phyloP scores from a whole-genome alignment of 176 grass and related monocot species.

The Ensete ventricosum region DNA sequence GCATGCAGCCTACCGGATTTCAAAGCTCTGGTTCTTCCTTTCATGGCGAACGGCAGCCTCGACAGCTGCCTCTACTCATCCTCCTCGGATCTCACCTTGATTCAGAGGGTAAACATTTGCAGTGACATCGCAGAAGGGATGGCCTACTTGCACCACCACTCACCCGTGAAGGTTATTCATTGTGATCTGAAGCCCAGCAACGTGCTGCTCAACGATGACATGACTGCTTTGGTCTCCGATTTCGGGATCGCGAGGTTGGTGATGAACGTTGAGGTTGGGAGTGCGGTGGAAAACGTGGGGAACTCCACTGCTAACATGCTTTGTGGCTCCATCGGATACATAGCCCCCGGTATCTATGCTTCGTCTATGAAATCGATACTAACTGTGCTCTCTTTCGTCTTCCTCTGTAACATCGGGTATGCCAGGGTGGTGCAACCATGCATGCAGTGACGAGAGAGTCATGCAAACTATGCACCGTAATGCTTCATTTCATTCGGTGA shows the following conservation, averaged over 20 bases:
- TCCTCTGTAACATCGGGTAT: too few species aligned
- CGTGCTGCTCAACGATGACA: constrained; percentile 56
- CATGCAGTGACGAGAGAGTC: too few species aligned
- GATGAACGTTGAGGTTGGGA: constrained; percentile 14
- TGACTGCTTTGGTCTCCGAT: constrained; percentile 76
- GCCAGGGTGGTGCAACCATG: too few species aligned
- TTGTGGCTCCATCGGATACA: constrained; percentile 76
- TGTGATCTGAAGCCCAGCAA: constrained; percentile 93
- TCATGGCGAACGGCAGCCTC: constrained; percentile 83
- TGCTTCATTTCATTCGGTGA: too few species aligned
- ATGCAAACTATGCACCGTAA: too few species aligned
- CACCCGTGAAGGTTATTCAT: constrained; percentile 65
- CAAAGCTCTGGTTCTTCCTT: constrained; percentile 81
- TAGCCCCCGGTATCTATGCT: constrained; percentile 60
- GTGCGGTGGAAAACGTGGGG: too few species aligned
- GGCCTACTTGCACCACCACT: constrained; percentile 85
- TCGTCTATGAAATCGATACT: too few species aligned
- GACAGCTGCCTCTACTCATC: constrained; percentile 55
- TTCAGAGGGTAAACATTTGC: constrained; percentile 44
- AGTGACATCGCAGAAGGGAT: constrained; percentile 78
- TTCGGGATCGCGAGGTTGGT: constrained; percentile 72
- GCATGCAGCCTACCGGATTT: constrained; percentile 79
- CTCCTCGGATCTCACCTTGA: constrained; percentile 29
- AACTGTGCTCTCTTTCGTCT: background rate
- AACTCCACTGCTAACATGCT: constrained; percentile 65